Base-by-base conservation (phyloP, 2,329 filamentous ascomycete species). In the Eutypa lata region DNA sequence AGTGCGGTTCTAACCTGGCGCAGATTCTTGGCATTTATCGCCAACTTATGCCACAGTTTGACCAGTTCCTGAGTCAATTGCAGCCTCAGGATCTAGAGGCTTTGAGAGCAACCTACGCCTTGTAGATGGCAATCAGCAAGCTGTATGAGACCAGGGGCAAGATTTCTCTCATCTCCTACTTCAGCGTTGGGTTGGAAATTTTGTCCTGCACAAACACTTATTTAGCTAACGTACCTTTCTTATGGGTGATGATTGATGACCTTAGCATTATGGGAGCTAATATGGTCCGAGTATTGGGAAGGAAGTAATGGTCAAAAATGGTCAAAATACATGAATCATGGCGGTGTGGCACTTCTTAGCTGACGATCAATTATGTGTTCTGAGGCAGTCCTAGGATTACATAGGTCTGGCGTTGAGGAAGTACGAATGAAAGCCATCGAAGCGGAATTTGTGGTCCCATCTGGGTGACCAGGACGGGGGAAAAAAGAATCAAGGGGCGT, bases 1-100 rank as follows among this genome's bases (percentile, higher is more conserved):
- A n/a, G n/a, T n/a, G n/a, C 38, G 38, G 26, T 47, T 48, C 44
- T 47, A 47, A 35, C 26, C 26, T 53, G 3, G 19, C 21, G 28
- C 48, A 45, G 37, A 37, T 72, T 47, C 65, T 76, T 50, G 71
- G 74, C 65, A 73, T 45, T 5, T 74, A 77, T 57, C 73, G 73
- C 63, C 69, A 72, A 50, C 64, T 77, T 65, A 77, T 77, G 64
- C 73, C 73, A 57, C 65, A 73, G 56, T 76, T 76, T 57, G 69
- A 70, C 61, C 69, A 70, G n/a, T 76, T 76, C 64, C 65, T 76
- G 56, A 65, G 68, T 37, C 71, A 72, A 52, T 66, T 76, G 50
- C 65, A 71, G 45, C 55, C 63, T n/a, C 60, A 64, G 37, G 70
- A 73, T 52, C 60, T 68, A 28, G 68, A 73, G 60, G 73, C 70